Percentiles rank a stretch among this genome's conserved stretches.
phyloP scores from a whole-genome alignment of 2,329 filamentous ascomycete genomes.

The Hypomyces rosellus region DNA sequence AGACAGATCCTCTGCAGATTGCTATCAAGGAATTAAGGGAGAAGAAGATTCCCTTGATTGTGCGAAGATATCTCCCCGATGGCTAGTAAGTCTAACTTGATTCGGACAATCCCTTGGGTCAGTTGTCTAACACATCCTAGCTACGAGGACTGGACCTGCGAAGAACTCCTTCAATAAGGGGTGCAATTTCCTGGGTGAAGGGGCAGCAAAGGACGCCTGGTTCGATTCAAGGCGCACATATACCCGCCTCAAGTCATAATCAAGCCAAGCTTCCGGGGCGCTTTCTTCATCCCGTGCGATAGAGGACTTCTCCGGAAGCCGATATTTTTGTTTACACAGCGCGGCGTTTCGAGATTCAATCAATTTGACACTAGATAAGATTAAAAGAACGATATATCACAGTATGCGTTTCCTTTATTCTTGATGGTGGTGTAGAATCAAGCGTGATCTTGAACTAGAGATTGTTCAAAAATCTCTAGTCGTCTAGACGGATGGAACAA shows the following conservation, averaged over 20 bases:
- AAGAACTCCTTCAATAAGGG: conserved; percentile 69
- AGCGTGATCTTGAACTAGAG: no score
- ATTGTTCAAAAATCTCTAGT: no score
- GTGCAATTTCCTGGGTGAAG: neutral
- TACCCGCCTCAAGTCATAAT: neutral
- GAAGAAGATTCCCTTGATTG: conserved; percentile 97
- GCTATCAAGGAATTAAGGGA: conserved; percentile 95
- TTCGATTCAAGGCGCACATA: neutral
- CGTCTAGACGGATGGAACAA: no score
- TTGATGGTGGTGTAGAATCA: no score
- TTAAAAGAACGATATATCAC: no score
- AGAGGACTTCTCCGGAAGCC: conserved; percentile 15
- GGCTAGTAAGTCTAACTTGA: conserved; percentile 64
- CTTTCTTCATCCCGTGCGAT: conserved; percentile 1
- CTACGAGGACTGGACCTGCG: conserved; percentile 99
- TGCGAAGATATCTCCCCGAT: conserved; percentile 91
- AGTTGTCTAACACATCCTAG: conserved; percentile 37
- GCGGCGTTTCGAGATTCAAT: conserved; percentile 27
- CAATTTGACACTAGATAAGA: no score
- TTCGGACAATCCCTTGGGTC: neutral
- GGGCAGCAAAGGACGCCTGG: neutral
- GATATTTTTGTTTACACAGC: conserved; percentile 28
- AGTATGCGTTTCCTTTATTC: neutral
- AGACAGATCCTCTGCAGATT: conserved; percentile 96
- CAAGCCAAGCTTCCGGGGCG: neutral